phyloP scores from a whole-genome alignment of 768 basidiomycete species.

The Lyophyllum shimeji region DNA sequence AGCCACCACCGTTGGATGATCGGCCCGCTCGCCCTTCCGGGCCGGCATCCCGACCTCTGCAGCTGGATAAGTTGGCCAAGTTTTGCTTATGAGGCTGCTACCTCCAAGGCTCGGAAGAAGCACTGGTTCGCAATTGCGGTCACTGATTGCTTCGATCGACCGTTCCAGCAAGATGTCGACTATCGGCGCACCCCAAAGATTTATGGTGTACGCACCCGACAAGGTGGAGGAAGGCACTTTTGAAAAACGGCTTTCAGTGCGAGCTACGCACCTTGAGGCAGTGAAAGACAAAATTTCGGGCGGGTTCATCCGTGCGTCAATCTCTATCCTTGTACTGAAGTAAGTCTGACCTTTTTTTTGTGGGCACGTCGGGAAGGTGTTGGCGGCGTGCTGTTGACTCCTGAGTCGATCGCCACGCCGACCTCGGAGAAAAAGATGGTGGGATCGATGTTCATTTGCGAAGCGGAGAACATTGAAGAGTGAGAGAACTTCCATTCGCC shows the following conservation, averaged over 20 bases:
- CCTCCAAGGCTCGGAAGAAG: not conserved
- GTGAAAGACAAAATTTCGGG: conserved; percentile 39
- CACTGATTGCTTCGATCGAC: not conserved
- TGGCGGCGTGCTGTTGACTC: conserved; percentile 58
- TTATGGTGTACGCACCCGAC: conserved; percentile 69
- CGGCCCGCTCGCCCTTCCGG: too few species aligned
- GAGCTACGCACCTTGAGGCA: conserved; percentile 48
- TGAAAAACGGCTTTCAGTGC: conserved; percentile 54
- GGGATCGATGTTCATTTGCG: conserved; percentile 57
- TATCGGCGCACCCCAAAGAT: conserved; percentile 26
- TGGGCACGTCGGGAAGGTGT: conserved; percentile 38
- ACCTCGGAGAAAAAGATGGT: conserved; percentile 54
- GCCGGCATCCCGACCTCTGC: not conserved
- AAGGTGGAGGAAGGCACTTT: conserved; percentile 57
- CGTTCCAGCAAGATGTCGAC: conserved; percentile 2
- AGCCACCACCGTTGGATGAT: too few species aligned
- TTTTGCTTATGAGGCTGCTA: not conserved
- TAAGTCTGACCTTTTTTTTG: not conserved
- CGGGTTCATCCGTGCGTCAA: conserved; percentile 51
- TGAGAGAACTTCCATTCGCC: conserved; percentile 16
- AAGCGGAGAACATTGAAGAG: conserved; percentile 54
- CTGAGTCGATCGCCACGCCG: conserved; percentile 51
- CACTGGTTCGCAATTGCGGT: not conserved
- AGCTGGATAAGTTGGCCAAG: not conserved
- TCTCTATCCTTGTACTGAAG: not conserved